Evolutionary conservation across 352 stramenopile species (phyloP).

Genomic region (Globisporangium orthogonon): DNA sequence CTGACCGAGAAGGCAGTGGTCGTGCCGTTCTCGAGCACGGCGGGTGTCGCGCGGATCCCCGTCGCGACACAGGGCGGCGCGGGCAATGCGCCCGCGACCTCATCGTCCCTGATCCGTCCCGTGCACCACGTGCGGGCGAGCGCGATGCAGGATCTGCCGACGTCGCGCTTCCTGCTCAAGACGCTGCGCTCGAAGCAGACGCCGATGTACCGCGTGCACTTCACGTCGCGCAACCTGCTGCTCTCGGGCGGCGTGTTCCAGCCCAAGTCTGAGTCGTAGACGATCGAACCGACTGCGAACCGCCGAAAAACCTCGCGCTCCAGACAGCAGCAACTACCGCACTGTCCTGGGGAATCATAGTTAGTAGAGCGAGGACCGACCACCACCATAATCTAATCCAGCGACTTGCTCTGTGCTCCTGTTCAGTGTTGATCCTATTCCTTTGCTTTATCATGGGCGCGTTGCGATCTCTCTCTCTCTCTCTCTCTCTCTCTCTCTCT

Average conservation of each 20-base stretch:
- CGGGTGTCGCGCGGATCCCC: slow-evolving; percentile 26
- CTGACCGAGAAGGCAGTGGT: slow-evolving; percentile 35
- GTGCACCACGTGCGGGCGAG: slow-evolving; percentile 53
- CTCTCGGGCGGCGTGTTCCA: slow-evolving; percentile 67
- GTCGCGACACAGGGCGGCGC: slow-evolving; percentile 13
- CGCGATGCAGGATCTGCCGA: slow-evolving; percentile 44
- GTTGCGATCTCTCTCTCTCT: neutral
- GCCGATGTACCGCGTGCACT: slow-evolving; percentile 76
- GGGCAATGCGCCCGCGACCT: neutral
- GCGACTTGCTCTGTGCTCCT: neutral
- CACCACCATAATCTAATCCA: neutral
- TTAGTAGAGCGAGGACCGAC: neutral
- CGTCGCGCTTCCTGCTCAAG: slow-evolving; percentile 75
- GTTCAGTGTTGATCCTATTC: neutral
- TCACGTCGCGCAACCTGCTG: slow-evolving; percentile 77
- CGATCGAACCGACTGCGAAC: neutral
- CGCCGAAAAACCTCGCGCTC: neutral
- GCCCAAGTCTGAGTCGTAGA: slow-evolving; percentile 46
- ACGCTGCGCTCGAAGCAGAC: slow-evolving; percentile 84
- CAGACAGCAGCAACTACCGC: neutral
- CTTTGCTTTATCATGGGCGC: neutral
- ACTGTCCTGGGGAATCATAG: neutral
- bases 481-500: too few species aligned
- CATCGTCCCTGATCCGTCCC: slow-evolving; percentile 34
- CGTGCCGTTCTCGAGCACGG: slow-evolving; percentile 7